Evolutionary conservation across 257 asterid species (phyloP).

Genomic region (Paulownia fortunei): DNA sequence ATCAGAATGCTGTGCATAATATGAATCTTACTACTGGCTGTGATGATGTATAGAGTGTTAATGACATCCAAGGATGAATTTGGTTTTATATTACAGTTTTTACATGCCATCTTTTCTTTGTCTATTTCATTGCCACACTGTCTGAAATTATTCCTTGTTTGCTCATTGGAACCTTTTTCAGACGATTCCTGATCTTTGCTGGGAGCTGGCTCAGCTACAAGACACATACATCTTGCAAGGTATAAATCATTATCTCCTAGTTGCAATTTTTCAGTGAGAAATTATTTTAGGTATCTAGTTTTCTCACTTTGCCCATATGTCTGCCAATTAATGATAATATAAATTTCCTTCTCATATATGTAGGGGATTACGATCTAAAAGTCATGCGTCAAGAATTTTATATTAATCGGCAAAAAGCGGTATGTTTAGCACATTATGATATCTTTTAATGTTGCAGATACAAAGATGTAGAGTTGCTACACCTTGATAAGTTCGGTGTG

Average conservation of each 20-base stretch:
- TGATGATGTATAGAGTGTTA: background rate
- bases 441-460: slow-evolving; percentile 30
- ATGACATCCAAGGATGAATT: background rate
- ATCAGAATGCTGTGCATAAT: background rate
- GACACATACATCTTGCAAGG: slow-evolving; percentile 99
- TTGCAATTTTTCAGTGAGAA: slow-evolving; percentile 19
- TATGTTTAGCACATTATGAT: slow-evolving; percentile 46
- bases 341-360: slow-evolving; percentile 22
- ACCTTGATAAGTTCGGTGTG: slow-evolving; percentile 17
- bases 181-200: slow-evolving; percentile 96
- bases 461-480: slow-evolving; percentile 22
- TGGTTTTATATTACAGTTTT: background rate
- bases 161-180: slow-evolving; percentile 47
- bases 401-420: slow-evolving; percentile 87
- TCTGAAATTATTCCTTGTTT: slow-evolving; percentile 25
- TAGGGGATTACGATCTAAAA: slow-evolving; percentile 97
- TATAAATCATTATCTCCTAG: slow-evolving; percentile 38
- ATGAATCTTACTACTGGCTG: background rate
- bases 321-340: slow-evolving; percentile 24
- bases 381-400: slow-evolving; percentile 99
- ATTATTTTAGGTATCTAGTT: slow-evolving; percentile 9
- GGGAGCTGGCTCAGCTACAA: slow-evolving; percentile 98
- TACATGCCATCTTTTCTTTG: slow-evolving; percentile 18
- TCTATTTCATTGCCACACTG: background rate
- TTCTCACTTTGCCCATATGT: background rate